Conservation (phyloP, 495 filamentous ascomycete species). For the Neurospora sp. region DNA sequence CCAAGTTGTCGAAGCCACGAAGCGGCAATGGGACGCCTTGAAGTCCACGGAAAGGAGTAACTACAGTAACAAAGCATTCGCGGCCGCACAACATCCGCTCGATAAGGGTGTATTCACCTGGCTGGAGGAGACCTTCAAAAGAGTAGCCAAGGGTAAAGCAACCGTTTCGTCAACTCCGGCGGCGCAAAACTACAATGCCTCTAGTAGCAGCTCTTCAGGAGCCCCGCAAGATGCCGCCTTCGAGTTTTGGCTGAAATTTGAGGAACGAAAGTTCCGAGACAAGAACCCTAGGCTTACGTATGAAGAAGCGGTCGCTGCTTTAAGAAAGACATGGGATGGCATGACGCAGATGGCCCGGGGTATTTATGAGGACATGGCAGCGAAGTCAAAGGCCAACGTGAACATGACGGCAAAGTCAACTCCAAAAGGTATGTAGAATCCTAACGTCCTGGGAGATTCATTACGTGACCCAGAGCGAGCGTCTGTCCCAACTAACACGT, state of each 20-base stretch:
- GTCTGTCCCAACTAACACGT: no score
- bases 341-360: not conserved
- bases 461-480: no score
- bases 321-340: not conserved
- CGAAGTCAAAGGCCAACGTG: not conserved
- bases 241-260: not conserved
- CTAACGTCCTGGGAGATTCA: no score
- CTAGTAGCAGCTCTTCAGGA: not conserved
- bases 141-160: not conserved
- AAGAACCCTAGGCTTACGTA: not conserved
- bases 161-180: not conserved
- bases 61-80: not conserved
- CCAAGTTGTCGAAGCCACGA: not conserved
- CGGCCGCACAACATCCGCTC: not conserved
- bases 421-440: no score
- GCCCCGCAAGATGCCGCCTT: not conserved
- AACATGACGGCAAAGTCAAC: not conserved
- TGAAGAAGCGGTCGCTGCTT: not conserved
- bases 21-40: not conserved
- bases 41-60: not conserved
- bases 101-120: not conserved
- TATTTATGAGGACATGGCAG: not conserved
- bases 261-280: not conserved
- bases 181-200: not conserved
- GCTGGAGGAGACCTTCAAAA: not conserved